Conservation (phyloP, 257 asterid genomes). For the Nicotiana sylvestris region DNA sequence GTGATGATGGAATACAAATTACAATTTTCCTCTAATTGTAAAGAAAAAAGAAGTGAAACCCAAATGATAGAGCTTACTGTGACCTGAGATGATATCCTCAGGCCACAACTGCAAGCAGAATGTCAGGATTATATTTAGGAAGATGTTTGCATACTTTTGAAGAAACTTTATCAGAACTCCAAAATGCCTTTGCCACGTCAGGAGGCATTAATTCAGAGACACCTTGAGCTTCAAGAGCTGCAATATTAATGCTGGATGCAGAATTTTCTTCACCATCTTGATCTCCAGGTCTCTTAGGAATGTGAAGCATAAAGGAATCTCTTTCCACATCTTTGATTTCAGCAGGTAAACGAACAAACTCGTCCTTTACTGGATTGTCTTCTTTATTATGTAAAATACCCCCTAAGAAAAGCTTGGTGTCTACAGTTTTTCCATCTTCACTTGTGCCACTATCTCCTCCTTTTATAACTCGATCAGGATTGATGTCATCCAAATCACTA, state of each 20-base stretch:
- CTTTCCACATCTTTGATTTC: constrained; percentile 59
- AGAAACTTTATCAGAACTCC: constrained; percentile 66
- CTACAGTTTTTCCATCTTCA: constrained; percentile 58
- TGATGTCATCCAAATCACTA: constrained; percentile 36
- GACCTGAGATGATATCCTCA: constrained; percentile 1
- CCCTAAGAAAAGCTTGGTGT: constrained; percentile 75
- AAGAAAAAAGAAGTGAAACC: neutral
- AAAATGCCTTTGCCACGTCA: constrained; percentile 84
- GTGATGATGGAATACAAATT: neutral
- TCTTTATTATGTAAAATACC: constrained; percentile 85
- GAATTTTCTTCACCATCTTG: constrained; percentile 42
- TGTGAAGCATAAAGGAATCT: constrained; percentile 83
- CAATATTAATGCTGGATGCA: constrained; percentile 47
- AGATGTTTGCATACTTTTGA: constrained; percentile 52
- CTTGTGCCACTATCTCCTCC: constrained; percentile 40
- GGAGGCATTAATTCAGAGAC: constrained; percentile 92
- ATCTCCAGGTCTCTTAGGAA: constrained; percentile 56
- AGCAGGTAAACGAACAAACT: constrained; percentile 74
- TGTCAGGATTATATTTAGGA: neutral
- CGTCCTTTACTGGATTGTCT: constrained; percentile 63
- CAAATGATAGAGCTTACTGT: neutral
- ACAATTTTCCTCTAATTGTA: neutral
- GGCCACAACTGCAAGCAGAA: neutral
- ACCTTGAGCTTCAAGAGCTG: constrained; percentile 61
- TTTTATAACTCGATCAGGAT: constrained; percentile 46